Conservation (phyloP, 495 filamentous ascomycete species). For the Aspergillus affinis region DNA sequence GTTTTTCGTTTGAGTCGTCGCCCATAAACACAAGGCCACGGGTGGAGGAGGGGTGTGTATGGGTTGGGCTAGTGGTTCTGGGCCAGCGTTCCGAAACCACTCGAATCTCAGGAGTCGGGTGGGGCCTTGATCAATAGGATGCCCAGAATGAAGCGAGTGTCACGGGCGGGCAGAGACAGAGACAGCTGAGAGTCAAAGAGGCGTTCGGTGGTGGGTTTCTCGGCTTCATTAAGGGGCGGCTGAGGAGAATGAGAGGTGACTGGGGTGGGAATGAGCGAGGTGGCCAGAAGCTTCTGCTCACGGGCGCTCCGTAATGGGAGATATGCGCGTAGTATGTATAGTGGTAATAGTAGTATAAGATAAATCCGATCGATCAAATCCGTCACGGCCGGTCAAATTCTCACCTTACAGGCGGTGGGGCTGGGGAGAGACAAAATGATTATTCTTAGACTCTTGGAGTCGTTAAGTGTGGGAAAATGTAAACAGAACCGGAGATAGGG, state of each 20-base stretch:
- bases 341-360: constrained; percentile 6
- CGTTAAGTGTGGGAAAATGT: no score
- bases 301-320: constrained; percentile 3
- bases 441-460: constrained; percentile 14
- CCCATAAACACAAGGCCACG: constrained; percentile 19
- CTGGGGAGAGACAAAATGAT: constrained; percentile 10
- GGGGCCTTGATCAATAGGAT: constrained; percentile 16
- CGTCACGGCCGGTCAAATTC: neutral
- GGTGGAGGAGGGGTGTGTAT: constrained; percentile 5
- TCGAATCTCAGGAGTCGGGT: constrained; percentile 15
- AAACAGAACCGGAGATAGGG: neutral
- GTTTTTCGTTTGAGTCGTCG: constrained; percentile 11
- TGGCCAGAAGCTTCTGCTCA: constrained; percentile 20
- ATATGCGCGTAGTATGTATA: constrained; percentile 4
- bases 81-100: constrained; percentile 14
- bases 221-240: constrained; percentile 17
- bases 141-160: constrained; percentile 13
- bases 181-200: neutral
- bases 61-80: constrained; percentile 14
- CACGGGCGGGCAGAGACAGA: constrained; percentile 9
- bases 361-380: constrained; percentile 4
- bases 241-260: constrained; percentile 2
- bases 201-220: constrained; percentile 5
- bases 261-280: constrained; percentile 16
- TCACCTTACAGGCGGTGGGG: constrained; percentile 12